Base-by-base conservation (phyloP, 2,329 filamentous ascomycete genomes). In the Epicoccum sorghinum region DNA sequence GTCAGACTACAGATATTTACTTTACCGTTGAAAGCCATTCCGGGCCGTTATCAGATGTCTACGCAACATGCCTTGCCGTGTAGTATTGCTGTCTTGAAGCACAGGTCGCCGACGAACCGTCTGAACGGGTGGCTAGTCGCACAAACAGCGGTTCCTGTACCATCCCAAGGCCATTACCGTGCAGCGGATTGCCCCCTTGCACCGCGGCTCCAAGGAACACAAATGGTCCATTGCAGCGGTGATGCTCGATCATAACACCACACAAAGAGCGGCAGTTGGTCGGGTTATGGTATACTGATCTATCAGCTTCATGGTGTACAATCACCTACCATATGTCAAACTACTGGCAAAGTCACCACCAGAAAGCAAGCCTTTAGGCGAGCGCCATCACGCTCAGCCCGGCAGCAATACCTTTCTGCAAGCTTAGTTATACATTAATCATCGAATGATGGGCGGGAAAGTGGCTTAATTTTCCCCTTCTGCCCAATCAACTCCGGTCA, bases 81-180 rank as follows among this genome's bases (percentile, higher is more conserved):
- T 3, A 8, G 27, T 27, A 37, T 25, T 32, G 41, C 7, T 55
- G 52, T 55, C 52, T 55, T 32, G 37, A 49, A 50, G 52, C 42
- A 55, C 52, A 55, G 12, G 46, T 55, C 52, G 52, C 35, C 52
- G 50, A 55, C 22, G 12, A 41, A 38, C 52, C 52, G 36, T 39
- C 1, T 25, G 30, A 35, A 38, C 33, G 52, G 52, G 37, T 25
- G 39, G 23, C n/a, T 14, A 3, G 52, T 50, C 18, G 37, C 52
- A 44, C 52, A 46, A 38, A 38, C 41, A 50, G 52, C 37, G 37
- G 52, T 50, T 50, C 46, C 42, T 47, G 52, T 49, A 38, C 52
- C 24, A 37, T 45, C n/a, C 29, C 30, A 25, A n/a, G 46, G 46
- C 52, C 52, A 37, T 12, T 23, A 32, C 37, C 13, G 52, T 47